These are phyloP conservation scores for Hyaloscypha finlandica DNA, from an alignment of 495 filamentous ascomycete species.

Conservation along the genomic window DNA sequence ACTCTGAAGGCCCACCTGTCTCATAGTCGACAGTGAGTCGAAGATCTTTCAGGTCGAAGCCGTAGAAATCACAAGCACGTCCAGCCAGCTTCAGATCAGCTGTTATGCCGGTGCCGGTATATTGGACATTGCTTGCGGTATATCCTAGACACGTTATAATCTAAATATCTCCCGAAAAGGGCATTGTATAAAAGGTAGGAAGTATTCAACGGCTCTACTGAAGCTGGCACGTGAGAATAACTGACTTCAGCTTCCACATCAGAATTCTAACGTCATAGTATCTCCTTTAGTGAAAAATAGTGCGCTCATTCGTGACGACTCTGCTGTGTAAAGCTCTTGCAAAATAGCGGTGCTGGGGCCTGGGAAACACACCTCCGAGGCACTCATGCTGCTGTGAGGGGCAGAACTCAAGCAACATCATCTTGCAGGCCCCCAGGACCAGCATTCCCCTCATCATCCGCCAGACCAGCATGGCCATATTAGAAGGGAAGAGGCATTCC, in stretches of 20 bases:
- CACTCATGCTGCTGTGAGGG: not conserved
- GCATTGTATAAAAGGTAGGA: not conserved
- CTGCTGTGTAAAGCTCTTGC: not conserved
- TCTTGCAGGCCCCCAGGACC: not conserved
- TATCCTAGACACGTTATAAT: slow-evolving; percentile 64
- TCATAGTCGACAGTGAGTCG: slow-evolving; percentile 73
- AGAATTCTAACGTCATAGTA: not conserved
- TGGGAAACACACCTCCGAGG: not conserved
- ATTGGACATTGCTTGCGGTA: slow-evolving; percentile 60
- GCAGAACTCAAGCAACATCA: not conserved
- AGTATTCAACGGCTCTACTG: not conserved
- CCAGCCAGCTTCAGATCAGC: slow-evolving; percentile 69
- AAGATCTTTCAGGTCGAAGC: slow-evolving; percentile 63
- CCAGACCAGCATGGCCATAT: not conserved
- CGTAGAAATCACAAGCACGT: slow-evolving; percentile 67
- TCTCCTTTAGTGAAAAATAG: not conserved
- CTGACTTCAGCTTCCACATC: not conserved
- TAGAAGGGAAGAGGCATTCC: not conserved
- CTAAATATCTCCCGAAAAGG: not conserved
- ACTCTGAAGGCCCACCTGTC: slow-evolving; percentile 53
- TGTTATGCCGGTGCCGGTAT: slow-evolving; percentile 49
- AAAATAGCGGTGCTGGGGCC: not conserved
- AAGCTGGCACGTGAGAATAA: not conserved
- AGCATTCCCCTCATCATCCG: not conserved
- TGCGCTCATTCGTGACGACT: not conserved